Base-by-base conservation (phyloP, 768 basidiomycete species). In the Tulasnella sp. region DNA sequence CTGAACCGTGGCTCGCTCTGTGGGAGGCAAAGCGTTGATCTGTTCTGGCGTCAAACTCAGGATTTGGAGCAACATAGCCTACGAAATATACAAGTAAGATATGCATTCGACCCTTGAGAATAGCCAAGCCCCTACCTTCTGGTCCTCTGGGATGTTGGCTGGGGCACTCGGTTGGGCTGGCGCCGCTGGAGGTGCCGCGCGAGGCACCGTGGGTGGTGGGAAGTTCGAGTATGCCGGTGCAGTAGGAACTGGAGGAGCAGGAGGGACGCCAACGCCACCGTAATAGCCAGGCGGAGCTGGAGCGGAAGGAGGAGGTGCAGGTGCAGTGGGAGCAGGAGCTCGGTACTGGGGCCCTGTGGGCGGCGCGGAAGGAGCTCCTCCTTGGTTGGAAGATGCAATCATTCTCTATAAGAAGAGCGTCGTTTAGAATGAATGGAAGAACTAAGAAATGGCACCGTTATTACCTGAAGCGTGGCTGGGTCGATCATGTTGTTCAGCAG, bases 401-500 rank as follows among this genome's bases (percentile, higher is more conserved):
- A 90, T 87, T 82, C 88, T 83, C 88, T 86, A 81, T 82, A 84
- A 44, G 83, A 37, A 39, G 40, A 16, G 0, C 29, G 23, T 32
- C 26, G 35, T 26, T 32, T 35, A 26, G n/a, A 3, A 3, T 6
- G 29, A 13, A 13, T 35, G 1, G 74, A 55, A 9, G 35, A 13
- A 13, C 3, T 35, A 67, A 67, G 13, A n/a, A 11, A 20, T 3
- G 15, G 26, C 16, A 42, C 5, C 9, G 75, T 11, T 79, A 83
- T 87, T 80, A 94, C 91, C 82, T 93, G 90, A 3, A 99, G 87
- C 71, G 98, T 90, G 5, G 90, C 89, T 3, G 93, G 89, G 80
- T 98, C 96, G 55, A 99, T 93, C 23, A 99, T 94, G 82, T 96
- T 94, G 88, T 96, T 94, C 71, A 98, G 85, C 11, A 99, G 86